phyloP scores from a whole-genome alignment of 495 filamentous ascomycete species.

The Penicillium mononematosum region DNA sequence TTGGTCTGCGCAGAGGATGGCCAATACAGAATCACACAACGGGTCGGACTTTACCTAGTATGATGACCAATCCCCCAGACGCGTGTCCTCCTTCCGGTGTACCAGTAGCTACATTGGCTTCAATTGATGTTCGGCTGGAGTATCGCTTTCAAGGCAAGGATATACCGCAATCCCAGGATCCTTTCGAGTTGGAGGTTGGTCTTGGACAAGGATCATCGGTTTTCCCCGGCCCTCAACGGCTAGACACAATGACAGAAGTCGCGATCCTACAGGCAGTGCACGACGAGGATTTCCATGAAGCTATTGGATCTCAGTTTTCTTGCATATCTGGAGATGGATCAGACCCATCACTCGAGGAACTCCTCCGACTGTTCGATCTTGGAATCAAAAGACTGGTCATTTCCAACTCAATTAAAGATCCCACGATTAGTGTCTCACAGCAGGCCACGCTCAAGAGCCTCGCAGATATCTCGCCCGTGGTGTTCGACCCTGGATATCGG shows the following conservation, averaged over 20 bases:
- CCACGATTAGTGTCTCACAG: constrained; percentile 8
- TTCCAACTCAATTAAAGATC: constrained; percentile 6
- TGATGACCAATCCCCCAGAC: constrained; percentile 19
- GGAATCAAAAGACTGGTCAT: constrained; percentile 31
- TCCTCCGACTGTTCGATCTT: constrained; percentile 25
- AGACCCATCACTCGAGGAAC: background rate
- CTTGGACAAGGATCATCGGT: background rate
- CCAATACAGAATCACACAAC: background rate
- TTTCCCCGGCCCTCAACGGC: background rate
- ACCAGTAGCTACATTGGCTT: constrained; percentile 19
- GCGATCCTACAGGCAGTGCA: background rate
- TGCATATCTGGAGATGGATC: background rate
- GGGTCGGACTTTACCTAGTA: constrained; percentile 18
- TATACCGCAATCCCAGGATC: background rate
- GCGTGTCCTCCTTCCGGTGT: constrained; percentile 21
- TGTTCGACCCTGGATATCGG: constrained; percentile 39
- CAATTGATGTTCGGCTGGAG: constrained; percentile 27
- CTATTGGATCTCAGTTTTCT: background rate
- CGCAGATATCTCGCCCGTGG: constrained; percentile 29
- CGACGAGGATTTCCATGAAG: background rate
- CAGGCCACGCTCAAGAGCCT: constrained; percentile 22
- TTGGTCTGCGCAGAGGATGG: constrained; percentile 26
- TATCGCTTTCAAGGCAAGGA: constrained; percentile 6
- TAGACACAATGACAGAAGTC: background rate
- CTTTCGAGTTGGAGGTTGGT: background rate